Evolutionary conservation across 768 basidiomycete species (phyloP).

Genomic region (Sutorius australiensis): DNA sequence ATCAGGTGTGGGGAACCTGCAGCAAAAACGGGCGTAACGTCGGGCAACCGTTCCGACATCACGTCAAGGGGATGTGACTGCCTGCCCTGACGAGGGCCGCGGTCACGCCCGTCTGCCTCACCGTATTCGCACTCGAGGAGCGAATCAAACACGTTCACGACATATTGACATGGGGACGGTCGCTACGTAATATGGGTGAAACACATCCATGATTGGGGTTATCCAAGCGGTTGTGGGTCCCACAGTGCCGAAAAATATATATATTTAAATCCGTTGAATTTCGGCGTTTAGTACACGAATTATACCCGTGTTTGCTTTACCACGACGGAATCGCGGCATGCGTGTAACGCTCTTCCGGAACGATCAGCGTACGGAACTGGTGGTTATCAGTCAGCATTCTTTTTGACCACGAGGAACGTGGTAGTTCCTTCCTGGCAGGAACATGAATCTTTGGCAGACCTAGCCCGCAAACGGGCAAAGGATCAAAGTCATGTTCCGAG

Average conservation of each 20-base stretch:
- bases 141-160: background rate
- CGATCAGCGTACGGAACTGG: constrained; percentile 4
- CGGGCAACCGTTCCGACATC: constrained; percentile 16
- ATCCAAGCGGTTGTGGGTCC: no score
- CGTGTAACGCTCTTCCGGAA: background rate
- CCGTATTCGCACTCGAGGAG: constrained; percentile 2
- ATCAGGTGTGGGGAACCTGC: background rate
- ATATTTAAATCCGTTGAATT: background rate
- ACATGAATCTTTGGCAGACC: background rate
- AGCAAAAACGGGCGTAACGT: background rate
- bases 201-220: background rate
- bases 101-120: constrained; percentile 11
- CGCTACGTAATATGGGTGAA: constrained; percentile 4
- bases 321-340: constrained; percentile 9
- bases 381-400: constrained; percentile 2
- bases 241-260: constrained; percentile 1
- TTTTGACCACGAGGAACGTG: constrained; percentile 8
- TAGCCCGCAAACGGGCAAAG: background rate
- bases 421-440: background rate
- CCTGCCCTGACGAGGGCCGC: background rate
- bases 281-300: background rate
- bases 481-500: constrained; percentile 8
- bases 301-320: constrained; percentile 2
- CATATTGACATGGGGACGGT: constrained; percentile 19
- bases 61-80: constrained; percentile 1